Evolutionary conservation across 192 early-diverging fungal species (phyloP).

Genomic region (Physocladia obscura): DNA sequence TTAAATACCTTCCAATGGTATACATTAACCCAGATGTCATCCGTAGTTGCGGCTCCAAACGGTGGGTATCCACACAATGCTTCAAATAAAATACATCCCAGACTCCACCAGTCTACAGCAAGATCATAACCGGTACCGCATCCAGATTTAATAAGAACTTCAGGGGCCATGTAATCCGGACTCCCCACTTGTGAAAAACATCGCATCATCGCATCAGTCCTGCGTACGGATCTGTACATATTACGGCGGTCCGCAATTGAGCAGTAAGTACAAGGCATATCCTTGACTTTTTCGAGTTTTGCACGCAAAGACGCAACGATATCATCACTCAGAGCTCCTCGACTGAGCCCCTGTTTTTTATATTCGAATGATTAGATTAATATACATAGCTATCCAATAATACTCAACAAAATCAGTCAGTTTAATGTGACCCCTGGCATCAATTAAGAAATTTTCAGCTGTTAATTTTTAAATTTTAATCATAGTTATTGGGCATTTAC

Average conservation of each 20-base stretch:
- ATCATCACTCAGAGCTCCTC: slow-evolving; percentile 39
- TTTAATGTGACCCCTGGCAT: slow-evolving; percentile 64
- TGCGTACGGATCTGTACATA: slow-evolving; percentile 42
- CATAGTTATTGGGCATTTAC: background rate
- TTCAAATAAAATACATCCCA: slow-evolving; percentile 80
- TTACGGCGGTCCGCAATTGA: slow-evolving; percentile 38
- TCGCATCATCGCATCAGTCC: slow-evolving; percentile 38
- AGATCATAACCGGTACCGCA: slow-evolving; percentile 59
- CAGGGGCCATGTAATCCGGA: slow-evolving; percentile 94
- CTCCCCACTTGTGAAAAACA: slow-evolving; percentile 84
- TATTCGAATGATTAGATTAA: too few species aligned
- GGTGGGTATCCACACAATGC: slow-evolving; percentile 72
- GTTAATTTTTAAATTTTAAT: background rate
- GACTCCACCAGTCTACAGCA: slow-evolving; percentile 73
- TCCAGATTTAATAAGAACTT: slow-evolving; percentile 63
- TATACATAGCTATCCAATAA: too few species aligned
- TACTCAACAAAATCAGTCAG: slow-evolving; percentile 83
- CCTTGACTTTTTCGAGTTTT: slow-evolving; percentile 49
- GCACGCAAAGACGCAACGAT: slow-evolving; percentile 29
- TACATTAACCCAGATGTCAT: slow-evolving; percentile 83
- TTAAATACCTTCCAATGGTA: slow-evolving; percentile 57
- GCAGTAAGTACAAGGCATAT: slow-evolving; percentile 25
- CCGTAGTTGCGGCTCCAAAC: slow-evolving; percentile 64
- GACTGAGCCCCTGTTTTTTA: slow-evolving; percentile 59
- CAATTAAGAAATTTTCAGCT: slow-evolving; percentile 58